A percentile compares a stretch with the other conserved stretches of the same genome.
These are phyloP conservation scores for Claviceps purpurea DNA, from an alignment of 2,329 filamentous ascomycete species.

Conservation along the genomic window DNA sequence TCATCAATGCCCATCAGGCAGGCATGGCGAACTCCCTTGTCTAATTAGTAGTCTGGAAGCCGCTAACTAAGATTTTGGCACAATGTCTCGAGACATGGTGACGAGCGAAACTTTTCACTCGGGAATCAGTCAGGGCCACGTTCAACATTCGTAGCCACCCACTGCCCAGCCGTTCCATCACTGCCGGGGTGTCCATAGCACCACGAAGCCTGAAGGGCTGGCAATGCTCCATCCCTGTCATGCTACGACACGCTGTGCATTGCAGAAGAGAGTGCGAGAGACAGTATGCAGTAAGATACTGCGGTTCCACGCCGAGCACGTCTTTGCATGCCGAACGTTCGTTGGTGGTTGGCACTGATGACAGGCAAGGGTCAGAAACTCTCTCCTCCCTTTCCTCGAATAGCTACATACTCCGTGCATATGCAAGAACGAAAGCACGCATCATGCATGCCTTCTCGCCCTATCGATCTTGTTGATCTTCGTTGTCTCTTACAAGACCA, in stretches of 20 bases:
- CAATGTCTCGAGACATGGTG: conserved; percentile 4
- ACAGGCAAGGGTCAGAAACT: neutral
- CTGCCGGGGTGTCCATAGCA: conserved; percentile 9
- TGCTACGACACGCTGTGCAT: conserved; percentile 5
- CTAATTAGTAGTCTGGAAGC: neutral
- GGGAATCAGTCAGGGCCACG: conserved; percentile 4
- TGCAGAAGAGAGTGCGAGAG: neutral
- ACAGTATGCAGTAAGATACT: conserved; percentile 1
- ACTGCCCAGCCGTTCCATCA: conserved; percentile 9
- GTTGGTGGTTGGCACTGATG: conserved; percentile 1
- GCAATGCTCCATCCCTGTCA: conserved; percentile 9
- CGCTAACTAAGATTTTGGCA: neutral
- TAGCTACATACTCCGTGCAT: neutral
- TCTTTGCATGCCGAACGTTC: neutral
- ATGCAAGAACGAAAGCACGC: neutral
- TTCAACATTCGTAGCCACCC: conserved; percentile 5
- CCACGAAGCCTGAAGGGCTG: conserved; percentile 7
- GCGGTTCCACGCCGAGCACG: neutral
- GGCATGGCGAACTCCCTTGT: neutral
- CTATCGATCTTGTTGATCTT: neutral
- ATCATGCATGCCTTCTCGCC: too few species aligned
- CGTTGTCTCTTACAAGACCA: conserved; percentile 2
- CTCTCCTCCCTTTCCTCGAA: neutral
- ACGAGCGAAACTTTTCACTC: conserved; percentile 5
- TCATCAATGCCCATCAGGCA: neutral